Evolutionary conservation across 1,284 basidiomycete genomes (phyloP).

Genomic region (Cryptococcus sp.): DNA sequence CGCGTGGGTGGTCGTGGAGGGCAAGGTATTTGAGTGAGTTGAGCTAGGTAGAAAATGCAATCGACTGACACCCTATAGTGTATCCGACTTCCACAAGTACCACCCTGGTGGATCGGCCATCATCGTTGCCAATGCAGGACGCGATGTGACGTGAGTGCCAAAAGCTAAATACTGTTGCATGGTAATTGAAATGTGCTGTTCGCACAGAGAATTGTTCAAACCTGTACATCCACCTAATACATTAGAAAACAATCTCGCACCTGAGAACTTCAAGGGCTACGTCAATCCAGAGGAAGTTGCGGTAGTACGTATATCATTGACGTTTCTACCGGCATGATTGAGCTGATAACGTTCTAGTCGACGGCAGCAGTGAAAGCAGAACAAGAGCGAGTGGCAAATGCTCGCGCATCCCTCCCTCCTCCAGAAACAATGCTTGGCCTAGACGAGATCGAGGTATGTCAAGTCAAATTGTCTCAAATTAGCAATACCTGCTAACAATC

Average conservation of each 20-base stretch:
- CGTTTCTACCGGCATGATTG: not conserved
- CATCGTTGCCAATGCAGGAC: conserved; percentile 57
- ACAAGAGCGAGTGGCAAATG: conserved; percentile 16
- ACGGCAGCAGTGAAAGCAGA: conserved; percentile 24
- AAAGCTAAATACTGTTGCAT: conserved; percentile 1
- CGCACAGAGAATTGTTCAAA: conserved; percentile 23
- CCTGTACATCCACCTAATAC: conserved; percentile 45
- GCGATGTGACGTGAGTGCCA: conserved; percentile 57
- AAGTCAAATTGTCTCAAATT: no score
- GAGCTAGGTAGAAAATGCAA: not conserved
- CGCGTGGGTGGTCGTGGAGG: conserved; percentile 19
- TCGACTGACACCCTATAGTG: conserved; percentile 34
- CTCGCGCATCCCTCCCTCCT: conserved; percentile 24
- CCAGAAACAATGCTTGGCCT: conserved; percentile 30
- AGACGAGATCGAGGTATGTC: conserved; percentile 32
- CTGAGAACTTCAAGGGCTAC: conserved; percentile 67
- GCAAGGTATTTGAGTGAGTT: conserved; percentile 21
- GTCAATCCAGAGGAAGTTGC: conserved; percentile 53
- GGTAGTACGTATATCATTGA: conserved; percentile 8
- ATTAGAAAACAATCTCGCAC: conserved; percentile 41
- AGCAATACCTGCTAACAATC: not conserved
- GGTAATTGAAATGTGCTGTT: not conserved
- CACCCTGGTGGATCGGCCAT: conserved; percentile 58
- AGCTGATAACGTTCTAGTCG: conserved; percentile 7
- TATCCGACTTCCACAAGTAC: conserved; percentile 70